Percentiles rank a stretch among this genome's conserved stretches.
phyloP scores from a whole-genome alignment of 352 stramenopile species.

The Pythium monospermum region DNA sequence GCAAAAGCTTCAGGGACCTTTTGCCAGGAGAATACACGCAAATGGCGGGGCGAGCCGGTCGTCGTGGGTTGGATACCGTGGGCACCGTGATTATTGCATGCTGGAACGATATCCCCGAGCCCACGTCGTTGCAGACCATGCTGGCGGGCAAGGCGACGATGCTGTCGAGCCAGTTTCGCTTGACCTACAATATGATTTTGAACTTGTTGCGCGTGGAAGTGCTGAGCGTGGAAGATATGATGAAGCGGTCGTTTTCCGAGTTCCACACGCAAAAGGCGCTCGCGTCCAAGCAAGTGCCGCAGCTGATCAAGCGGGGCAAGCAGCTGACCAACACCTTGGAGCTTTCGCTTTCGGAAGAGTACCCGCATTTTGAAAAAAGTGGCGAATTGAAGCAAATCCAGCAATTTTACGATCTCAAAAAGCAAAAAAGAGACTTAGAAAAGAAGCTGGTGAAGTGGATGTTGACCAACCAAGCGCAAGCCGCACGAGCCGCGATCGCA shows the following conservation, averaged over 20 bases:
- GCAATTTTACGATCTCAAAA: conserved; percentile 66
- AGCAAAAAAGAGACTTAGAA: conserved; percentile 63
- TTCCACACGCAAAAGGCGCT: conserved; percentile 92
- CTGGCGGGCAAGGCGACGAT: conserved; percentile 93
- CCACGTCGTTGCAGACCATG: conserved; percentile 90
- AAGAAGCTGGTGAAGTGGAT: conserved; percentile 71
- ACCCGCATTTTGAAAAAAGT: conserved; percentile 49
- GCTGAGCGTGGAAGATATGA: conserved; percentile 93
- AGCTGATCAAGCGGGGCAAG: conserved; percentile 64
- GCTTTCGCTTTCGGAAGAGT: conserved; percentile 45
- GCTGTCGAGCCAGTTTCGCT: conserved; percentile 95
- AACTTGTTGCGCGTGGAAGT: conserved; percentile 92
- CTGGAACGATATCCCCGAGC: conserved; percentile 97
- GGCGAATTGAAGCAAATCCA: conserved; percentile 59
- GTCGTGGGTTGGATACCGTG: conserved; percentile 95
- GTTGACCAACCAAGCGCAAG: conserved; percentile 57
- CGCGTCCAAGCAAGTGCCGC: conserved; percentile 69
- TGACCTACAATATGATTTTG: conserved; percentile 99
- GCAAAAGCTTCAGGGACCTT: conserved; percentile 88
- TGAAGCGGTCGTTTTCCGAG: conserved; percentile 96
- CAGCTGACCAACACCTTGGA: conserved; percentile 48
- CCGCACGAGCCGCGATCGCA: conserved; percentile 55
- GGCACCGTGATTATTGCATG: conserved; percentile 98
- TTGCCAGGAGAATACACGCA: conserved; percentile 90
- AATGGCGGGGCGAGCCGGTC: conserved; percentile 97